Evolutionary conservation across 208 protist genomes (phyloP).

Genomic region (Acanthamoeba healyi): DNA sequence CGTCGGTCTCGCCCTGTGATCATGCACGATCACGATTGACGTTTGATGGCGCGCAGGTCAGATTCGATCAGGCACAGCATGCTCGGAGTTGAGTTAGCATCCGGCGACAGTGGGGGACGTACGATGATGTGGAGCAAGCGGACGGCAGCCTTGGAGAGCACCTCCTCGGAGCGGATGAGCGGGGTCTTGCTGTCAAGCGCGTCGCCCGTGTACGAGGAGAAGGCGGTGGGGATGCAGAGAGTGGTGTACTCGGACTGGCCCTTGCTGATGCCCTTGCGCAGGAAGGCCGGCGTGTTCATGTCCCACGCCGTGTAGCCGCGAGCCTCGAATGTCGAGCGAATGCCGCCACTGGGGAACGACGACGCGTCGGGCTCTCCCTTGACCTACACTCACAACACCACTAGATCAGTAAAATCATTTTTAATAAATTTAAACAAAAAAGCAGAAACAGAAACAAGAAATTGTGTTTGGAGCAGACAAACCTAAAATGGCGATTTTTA

Average conservation of each 20-base stretch:
- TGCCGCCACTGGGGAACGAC: constrained; percentile 91
- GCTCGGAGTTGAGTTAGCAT: no score
- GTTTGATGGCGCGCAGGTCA: no score
- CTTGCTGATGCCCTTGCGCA: constrained; percentile 77
- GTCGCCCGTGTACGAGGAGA: constrained; percentile 89
- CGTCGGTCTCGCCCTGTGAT: constrained; percentile 27
- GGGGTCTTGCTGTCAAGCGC: constrained; percentile 93
- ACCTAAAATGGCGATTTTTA: no score
- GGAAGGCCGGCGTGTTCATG: constrained; percentile 90
- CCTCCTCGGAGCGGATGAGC: constrained; percentile 87
- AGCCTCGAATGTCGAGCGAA: constrained; percentile 90
- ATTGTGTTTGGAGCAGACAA: no score
- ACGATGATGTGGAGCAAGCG: constrained; percentile 56
- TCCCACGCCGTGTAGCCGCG: constrained; percentile 92
- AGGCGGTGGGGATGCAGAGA: constrained; percentile 91
- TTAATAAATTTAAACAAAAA: no score
- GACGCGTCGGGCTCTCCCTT: constrained; percentile 92
- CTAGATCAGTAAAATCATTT: no score
- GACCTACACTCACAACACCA: no score
- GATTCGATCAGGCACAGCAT: background rate
- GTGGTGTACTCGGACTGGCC: constrained; percentile 79
- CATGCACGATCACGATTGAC: background rate
- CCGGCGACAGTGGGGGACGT: no score
- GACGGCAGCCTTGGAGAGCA: constrained; percentile 76
- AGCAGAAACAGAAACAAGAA: no score